Evolutionary conservation across 169 alveolate genomes (phyloP), one percentile per base, ranked within the genome.

Genomic region (Eimeria sp.): DNA sequence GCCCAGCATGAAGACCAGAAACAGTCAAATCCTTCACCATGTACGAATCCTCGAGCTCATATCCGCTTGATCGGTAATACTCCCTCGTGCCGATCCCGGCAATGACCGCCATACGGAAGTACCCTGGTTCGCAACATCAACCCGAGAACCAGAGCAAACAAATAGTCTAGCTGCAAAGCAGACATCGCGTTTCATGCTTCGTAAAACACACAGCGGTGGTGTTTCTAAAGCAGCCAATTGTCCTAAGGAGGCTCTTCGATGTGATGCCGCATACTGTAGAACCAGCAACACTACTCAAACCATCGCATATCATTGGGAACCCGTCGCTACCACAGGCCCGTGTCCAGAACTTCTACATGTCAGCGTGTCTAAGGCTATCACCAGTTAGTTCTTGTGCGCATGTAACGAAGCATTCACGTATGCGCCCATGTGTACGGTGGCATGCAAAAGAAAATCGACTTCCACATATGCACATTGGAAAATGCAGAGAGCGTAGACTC

Each of bases 21-120:
- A 87, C 93, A 5, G 93, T 65, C 82, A 96, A 49, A 27, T 88
- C 75, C 65, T 94, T 93, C 20, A 76, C 94, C 96, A 88, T 89
- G 96, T 76, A 92, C 86, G 95, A 49, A 25, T 86, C 96, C n/a
- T 90, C 89, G 70, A 92, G 93, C 58, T 67, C 63, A 91, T 99
- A 99, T 61, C 99, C 99, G 80, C 99, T 97, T 94, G 99, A 99
- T 72, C 99, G 98, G 97, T 99, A 99, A 97, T 99, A 99, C 95
- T 99, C 99, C 86, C 99, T 98, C n/a, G 99, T 99, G 57, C 99
- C 99, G 22, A 99, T 99, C 51, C 99, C 99, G 25, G 99, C 99
- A 63, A 99, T 99, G 78, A 99, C 99, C 43, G 99, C 99, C 96
- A 99, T 98, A 97, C 98, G 95, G 82, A 67, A 47, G 97, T 97